phyloP scores from a whole-genome alignment of 805 yeast species.

The Debaryomyces castellii region DNA sequence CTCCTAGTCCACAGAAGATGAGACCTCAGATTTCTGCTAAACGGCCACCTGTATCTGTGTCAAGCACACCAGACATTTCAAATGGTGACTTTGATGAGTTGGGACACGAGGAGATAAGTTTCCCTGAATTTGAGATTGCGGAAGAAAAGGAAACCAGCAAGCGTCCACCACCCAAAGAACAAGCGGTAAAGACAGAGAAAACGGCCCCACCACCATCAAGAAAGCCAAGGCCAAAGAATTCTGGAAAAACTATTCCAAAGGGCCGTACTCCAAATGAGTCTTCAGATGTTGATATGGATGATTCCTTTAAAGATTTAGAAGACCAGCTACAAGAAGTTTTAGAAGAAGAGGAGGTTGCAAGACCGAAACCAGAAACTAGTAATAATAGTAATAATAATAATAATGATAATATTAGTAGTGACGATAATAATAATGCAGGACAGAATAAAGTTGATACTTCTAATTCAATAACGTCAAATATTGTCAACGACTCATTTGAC shows the following conservation, averaged over 20 bases:
- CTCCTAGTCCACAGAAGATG: background rate
- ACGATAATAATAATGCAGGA: background rate
- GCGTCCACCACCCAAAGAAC: background rate
- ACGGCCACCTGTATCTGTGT: conserved; percentile 13
- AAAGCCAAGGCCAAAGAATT: conserved; percentile 1
- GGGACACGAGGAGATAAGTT: conserved; percentile 14
- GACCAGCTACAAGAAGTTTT: conserved; percentile 42
- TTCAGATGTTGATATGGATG: conserved; percentile 25
- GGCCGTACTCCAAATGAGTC: background rate
- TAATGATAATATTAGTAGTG: background rate
- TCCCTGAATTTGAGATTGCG: conserved; percentile 5
- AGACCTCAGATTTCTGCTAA: conserved; percentile 5
- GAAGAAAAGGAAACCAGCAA: background rate
- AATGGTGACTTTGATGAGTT: conserved; percentile 36
- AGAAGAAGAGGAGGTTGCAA: conserved; percentile 19
- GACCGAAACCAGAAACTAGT: background rate
- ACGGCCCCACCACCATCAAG: background rate
- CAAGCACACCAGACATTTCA: conserved; percentile 10
- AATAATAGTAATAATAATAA: background rate
- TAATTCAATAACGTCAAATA: background rate
- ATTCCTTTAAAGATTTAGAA: conserved; percentile 44
- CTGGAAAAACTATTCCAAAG: background rate
- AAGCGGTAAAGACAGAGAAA: background rate
- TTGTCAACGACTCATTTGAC: conserved; percentile 13
- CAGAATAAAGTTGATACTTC: background rate